A percentile compares a stretch with the other conserved stretches of the same genome.
Evolutionary conservation across 768 basidiomycete species (phyloP).

Genomic region (Suillus fuscotomentosus): DNA sequence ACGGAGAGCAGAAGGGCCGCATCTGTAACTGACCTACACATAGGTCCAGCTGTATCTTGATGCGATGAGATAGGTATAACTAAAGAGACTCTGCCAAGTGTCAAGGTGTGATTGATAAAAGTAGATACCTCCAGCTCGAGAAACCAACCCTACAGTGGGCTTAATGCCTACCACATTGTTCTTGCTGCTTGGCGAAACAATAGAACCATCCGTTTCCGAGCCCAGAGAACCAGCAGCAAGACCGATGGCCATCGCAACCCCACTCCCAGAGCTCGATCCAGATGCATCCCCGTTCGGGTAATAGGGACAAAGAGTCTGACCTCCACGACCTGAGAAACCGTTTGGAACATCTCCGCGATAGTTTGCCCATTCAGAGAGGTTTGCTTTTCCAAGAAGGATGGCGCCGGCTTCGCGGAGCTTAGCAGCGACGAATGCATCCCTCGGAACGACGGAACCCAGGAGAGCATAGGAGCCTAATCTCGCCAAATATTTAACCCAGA

Average conservation of each 20-base stretch:
- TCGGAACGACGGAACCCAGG: conserved; percentile 33
- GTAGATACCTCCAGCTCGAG: conserved; percentile 51
- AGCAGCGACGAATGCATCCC: conserved; percentile 30
- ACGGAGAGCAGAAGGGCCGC: conserved; percentile 54
- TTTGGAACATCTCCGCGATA: conserved; percentile 37
- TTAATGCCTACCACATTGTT: conserved; percentile 49
- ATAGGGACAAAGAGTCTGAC: conserved; percentile 43
- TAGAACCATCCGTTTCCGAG: conserved; percentile 50
- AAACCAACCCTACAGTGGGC: conserved; percentile 59
- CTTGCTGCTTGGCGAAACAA: conserved; percentile 39
- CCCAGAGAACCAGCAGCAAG: conserved; percentile 44
- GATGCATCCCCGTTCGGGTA: conserved; percentile 39
- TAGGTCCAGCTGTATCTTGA: conserved; percentile 60
- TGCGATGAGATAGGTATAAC: conserved; percentile 59
- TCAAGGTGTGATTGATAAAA: neutral
- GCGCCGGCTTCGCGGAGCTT: conserved; percentile 31
- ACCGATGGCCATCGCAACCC: conserved; percentile 40
- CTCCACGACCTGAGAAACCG: conserved; percentile 48
- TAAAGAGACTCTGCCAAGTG: conserved; percentile 16
- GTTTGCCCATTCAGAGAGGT: conserved; percentile 45
- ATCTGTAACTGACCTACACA: conserved; percentile 52
- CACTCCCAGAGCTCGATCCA: conserved; percentile 45
- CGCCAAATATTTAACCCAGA: neutral
- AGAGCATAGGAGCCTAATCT: conserved; percentile 34
- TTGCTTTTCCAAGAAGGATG: conserved; percentile 42